Evolutionary conservation across 192 early-diverging fungal species (phyloP).

Genomic region (Coemansia sp.): DNA sequence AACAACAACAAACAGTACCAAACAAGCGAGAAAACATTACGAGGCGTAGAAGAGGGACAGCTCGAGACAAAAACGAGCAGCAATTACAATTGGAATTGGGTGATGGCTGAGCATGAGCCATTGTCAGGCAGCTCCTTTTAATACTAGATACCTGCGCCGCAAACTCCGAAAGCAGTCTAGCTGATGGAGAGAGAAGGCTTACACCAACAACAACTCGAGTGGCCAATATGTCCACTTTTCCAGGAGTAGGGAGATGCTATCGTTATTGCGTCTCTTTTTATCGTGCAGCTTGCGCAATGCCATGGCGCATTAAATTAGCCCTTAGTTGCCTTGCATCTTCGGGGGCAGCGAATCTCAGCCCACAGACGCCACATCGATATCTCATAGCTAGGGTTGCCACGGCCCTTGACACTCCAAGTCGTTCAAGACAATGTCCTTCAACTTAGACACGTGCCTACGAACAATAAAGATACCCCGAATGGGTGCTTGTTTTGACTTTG

Average conservation of each 20-base stretch:
- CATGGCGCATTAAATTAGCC: neutral
- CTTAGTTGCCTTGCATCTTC: neutral
- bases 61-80: neutral
- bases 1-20: neutral
- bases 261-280: neutral
- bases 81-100: neutral
- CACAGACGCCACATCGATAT: neutral
- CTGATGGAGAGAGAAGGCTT: neutral
- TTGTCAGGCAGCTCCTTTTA: neutral
- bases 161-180: neutral
- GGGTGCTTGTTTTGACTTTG: neutral
- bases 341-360: neutral
- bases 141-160: neutral
- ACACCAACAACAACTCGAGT: neutral
- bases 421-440: neutral
- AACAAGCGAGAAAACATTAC: neutral
- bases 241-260: neutral
- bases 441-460: neutral
- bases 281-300: neutral
- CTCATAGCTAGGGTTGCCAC: neutral
- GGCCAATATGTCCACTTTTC: neutral
- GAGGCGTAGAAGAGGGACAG: neutral
- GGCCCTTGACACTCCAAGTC: neutral
- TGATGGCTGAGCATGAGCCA: neutral
- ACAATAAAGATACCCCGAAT: neutral